A percentile compares a stretch with the other conserved stretches of the same genome.
Conservation (phyloP, 495 filamentous ascomycete genomes). For the Aspergillus avenaceus region DNA sequence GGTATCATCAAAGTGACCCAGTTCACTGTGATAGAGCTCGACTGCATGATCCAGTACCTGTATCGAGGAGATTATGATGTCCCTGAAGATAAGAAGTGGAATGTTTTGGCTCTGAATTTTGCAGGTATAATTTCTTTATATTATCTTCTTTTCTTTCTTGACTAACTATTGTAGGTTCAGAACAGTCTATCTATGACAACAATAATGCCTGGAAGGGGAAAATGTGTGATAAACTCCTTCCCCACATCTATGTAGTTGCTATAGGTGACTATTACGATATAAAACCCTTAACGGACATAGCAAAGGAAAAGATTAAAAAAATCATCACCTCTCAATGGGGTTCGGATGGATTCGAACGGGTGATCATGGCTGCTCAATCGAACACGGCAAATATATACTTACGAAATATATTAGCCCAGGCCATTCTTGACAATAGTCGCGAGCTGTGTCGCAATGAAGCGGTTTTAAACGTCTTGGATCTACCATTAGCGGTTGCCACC, state of each 20-base stretch:
- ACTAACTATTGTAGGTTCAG: neutral
- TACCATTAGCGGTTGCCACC: neutral
- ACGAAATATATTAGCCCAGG: neutral
- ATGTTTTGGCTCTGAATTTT: too few species aligned
- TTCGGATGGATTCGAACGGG: neutral
- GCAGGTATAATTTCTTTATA: too few species aligned
- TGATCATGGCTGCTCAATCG: neutral
- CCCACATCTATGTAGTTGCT: neutral
- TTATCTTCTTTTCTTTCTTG: too few species aligned
- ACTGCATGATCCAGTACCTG: constrained; percentile 4
- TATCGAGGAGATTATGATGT: neutral
- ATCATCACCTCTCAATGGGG: neutral
- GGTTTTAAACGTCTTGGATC: neutral
- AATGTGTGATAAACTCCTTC: neutral
- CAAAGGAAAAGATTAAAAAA: neutral
- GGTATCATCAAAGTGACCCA: neutral
- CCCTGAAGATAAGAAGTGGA: neutral
- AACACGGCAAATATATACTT: neutral
- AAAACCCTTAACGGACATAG: neutral
- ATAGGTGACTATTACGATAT: constrained; percentile 5
- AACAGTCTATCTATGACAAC: neutral
- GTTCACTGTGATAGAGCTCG: neutral
- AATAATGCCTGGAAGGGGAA: neutral
- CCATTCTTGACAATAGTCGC: neutral
- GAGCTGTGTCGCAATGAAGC: neutral